These are phyloP conservation scores for Aschersonia sp. DNA, from an alignment of 2,329 filamentous ascomycete genomes.

Conservation along the genomic window DNA sequence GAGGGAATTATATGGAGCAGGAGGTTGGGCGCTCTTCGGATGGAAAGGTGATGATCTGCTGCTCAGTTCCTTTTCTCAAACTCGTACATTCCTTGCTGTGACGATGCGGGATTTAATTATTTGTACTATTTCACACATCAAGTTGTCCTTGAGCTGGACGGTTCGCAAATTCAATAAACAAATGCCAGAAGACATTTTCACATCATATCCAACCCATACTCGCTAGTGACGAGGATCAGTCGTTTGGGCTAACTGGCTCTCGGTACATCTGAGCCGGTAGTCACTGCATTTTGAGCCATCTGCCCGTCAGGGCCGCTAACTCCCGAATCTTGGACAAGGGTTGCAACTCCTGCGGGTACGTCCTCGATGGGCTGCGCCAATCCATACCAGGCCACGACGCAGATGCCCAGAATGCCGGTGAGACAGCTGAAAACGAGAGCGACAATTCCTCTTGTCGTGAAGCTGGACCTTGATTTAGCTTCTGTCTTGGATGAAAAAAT, in stretches of 20 bases:
- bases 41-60: no score
- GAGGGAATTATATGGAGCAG: no score
- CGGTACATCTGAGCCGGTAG: background rate
- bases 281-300: background rate
- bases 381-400: slow-evolving; percentile 53
- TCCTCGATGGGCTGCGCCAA: slow-evolving; percentile 8
- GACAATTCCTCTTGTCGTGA: slow-evolving; percentile 56
- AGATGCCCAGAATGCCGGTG: slow-evolving; percentile 53
- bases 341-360: slow-evolving; percentile 2
- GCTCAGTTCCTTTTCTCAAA: no score
- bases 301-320: background rate
- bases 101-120: no score
- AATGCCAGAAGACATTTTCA: no score
- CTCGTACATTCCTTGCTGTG: no score
- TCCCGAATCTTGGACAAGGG: slow-evolving; percentile 3
- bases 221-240: no score
- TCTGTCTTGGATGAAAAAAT: background rate
- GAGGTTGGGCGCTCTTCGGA: no score
- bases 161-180: no score
- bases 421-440: slow-evolving; percentile 61
- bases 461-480: slow-evolving; percentile 22
- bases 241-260: background rate
- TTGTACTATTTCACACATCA: no score
- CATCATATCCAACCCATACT: no score
- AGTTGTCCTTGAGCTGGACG: no score